Conservation (phyloP, 345 rosid genomes). For the Ceriops decandra region DNA sequence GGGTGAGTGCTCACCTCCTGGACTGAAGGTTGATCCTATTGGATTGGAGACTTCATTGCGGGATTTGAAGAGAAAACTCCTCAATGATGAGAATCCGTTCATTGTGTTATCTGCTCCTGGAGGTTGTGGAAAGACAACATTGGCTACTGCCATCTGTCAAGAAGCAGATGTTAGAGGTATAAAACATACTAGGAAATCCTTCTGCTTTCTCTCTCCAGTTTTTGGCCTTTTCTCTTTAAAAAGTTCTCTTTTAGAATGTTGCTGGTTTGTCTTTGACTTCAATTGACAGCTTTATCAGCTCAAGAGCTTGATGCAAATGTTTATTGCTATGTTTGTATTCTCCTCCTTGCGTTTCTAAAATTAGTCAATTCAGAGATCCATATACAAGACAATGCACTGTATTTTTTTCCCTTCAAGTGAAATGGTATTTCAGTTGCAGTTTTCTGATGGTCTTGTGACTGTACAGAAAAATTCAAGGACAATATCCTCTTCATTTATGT, state of each 20-base stretch:
- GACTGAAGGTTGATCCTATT: conserved; percentile 3
- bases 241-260: too few relatives aligned
- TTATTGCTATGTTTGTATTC: too few relatives aligned
- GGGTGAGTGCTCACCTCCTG: conserved; percentile 10
- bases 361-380: too few relatives aligned
- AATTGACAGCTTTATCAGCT: too few relatives aligned
- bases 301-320: too few relatives aligned
- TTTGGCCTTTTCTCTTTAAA: not conserved
- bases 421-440: too few relatives aligned
- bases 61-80: conserved; percentile 10
- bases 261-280: too few relatives aligned
- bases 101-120: conserved; percentile 21
- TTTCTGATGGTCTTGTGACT: not conserved
- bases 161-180: conserved; percentile 18
- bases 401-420: too few relatives aligned
- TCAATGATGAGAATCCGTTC: not conserved
- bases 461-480: conserved; percentile 42
- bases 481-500: conserved; percentile 24
- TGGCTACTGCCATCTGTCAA: conserved; percentile 12
- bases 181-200: not conserved
- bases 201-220: not conserved
- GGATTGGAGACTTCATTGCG: conserved; percentile 12
- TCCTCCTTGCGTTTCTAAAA: too few relatives aligned
- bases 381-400: too few relatives aligned
- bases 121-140: conserved; percentile 24